Conservation (phyloP, 768 basidiomycete genomes). For the Leccinum variicolor region DNA sequence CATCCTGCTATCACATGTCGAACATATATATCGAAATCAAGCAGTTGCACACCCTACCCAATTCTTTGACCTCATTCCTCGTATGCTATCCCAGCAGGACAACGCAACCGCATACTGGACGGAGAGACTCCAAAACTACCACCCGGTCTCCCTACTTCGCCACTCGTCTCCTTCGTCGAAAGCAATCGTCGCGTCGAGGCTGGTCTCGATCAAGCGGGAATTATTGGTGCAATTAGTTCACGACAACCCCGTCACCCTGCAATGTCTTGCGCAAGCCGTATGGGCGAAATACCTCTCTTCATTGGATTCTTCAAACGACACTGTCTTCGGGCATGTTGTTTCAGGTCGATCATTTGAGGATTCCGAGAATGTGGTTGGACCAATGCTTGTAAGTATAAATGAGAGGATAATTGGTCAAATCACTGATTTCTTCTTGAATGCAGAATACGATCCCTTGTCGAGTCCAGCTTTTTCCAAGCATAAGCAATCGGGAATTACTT, state of each 20-base stretch:
- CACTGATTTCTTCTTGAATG: not conserved
- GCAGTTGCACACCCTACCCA: constrained; percentile 19
- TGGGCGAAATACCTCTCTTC: constrained; percentile 28
- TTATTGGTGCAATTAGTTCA: constrained; percentile 13
- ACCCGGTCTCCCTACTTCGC: constrained; percentile 17
- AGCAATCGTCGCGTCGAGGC: constrained; percentile 10
- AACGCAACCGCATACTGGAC: constrained; percentile 39
- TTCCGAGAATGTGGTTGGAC: constrained; percentile 44
- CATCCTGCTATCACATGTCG: constrained; percentile 33
- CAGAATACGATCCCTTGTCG: constrained; percentile 48
- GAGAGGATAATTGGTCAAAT: not conserved
- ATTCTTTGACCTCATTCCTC: constrained; percentile 38
- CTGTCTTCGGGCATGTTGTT: constrained; percentile 46
- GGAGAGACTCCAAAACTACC: constrained; percentile 23
- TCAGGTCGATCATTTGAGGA: constrained; percentile 41
- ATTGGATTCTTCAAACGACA: constrained; percentile 26
- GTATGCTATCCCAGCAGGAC: constrained; percentile 36
- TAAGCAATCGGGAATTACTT: constrained; percentile 34
- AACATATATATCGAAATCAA: constrained; percentile 28
- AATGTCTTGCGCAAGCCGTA: constrained; percentile 35
- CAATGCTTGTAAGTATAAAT: constrained; percentile 38
- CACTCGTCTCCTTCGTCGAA: constrained; percentile 8
- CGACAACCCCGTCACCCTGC: constrained; percentile 32
- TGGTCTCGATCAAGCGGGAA: constrained; percentile 9
- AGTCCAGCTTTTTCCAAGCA: constrained; percentile 25